These are phyloP conservation scores for Talaromyces marneffei DNA, from an alignment of 2,329 filamentous ascomycete genomes.

Conservation along the genomic window DNA sequence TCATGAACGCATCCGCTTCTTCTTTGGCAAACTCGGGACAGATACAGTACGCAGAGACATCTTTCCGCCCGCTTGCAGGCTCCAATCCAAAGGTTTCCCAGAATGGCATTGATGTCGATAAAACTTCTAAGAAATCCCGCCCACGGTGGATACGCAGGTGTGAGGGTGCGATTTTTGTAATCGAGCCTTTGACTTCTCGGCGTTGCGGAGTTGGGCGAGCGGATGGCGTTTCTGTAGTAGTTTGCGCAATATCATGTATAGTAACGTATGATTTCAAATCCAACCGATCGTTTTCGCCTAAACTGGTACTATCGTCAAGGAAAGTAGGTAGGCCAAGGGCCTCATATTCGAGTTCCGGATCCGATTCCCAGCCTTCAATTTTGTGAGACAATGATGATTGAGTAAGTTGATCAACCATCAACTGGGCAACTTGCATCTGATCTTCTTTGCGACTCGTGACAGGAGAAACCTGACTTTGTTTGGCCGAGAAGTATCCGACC, in stretches of 20 bases:
- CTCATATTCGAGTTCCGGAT: conserved; percentile 27
- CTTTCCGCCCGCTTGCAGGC: conserved; percentile 51
- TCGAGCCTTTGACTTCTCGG: conserved; percentile 30
- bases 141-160: conserved; percentile 51
- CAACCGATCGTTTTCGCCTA: conserved; percentile 29
- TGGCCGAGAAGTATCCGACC: conserved; percentile 34
- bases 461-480: conserved; percentile 27
- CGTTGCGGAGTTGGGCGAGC: conserved; percentile 20
- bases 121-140: conserved; percentile 49
- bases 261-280: conserved; percentile 34
- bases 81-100: conserved; percentile 58
- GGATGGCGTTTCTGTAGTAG: conserved; percentile 9
- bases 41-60: conserved; percentile 54
- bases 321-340: conserved; percentile 20
- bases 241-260: conserved; percentile 25
- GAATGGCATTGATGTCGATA: conserved; percentile 53
- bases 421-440: conserved; percentile 35
- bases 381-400: conserved; percentile 40
- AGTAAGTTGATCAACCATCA: conserved; percentile 40
- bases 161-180: conserved; percentile 44
- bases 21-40: conserved; percentile 46
- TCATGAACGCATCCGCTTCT: conserved; percentile 47
- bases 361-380: conserved; percentile 22
- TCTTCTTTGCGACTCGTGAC: conserved; percentile 31
- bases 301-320: conserved; percentile 25